Percentiles rank a stretch among this genome's conserved stretches.
Evolutionary conservation across 768 basidiomycete genomes (phyloP).

Genomic region (Fistulinella prunicolor): DNA sequence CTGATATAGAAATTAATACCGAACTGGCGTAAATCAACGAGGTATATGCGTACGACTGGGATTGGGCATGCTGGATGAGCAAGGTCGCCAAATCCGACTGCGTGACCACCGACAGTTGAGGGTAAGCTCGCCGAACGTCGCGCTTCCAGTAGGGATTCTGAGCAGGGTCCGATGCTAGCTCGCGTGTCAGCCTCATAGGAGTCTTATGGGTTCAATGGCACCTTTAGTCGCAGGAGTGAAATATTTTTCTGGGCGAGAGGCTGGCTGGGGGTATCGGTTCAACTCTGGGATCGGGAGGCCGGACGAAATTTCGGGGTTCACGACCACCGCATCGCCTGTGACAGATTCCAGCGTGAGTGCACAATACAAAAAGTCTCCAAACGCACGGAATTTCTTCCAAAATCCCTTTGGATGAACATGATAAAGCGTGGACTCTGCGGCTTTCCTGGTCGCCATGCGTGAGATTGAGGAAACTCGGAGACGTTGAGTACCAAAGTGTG

Average conservation of each 20-base stretch:
- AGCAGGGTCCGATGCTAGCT: conserved; percentile 77
- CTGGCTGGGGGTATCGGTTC: conserved; percentile 84
- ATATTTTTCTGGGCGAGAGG: conserved; percentile 83
- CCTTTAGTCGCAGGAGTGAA: conserved; percentile 89
- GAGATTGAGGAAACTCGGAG: conserved; percentile 11
- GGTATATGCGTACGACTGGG: conserved; percentile 53
- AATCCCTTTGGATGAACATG: conserved; percentile 88
- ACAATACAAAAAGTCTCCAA: not conserved
- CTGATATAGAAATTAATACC: conserved; percentile 33
- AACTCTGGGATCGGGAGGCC: conserved; percentile 76
- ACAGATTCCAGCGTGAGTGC: conserved; percentile 1
- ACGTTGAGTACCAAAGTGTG: not conserved
- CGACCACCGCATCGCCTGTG: conserved; percentile 75
- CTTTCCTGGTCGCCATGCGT: conserved; percentile 72
- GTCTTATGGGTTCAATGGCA: conserved; percentile 24
- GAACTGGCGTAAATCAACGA: not conserved
- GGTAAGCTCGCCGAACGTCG: conserved; percentile 88
- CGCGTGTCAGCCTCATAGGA: conserved; percentile 9
- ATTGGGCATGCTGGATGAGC: conserved; percentile 73
- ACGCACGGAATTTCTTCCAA: conserved; percentile 95
- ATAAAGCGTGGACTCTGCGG: conserved; percentile 86
- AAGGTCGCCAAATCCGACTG: conserved; percentile 79
- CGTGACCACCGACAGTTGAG: conserved; percentile 86
- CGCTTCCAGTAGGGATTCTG: conserved; percentile 96
- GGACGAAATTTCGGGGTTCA: conserved; percentile 88